Base-by-base conservation (phyloP, 441 rosid genomes). In the Eutrema salsugineum region DNA sequence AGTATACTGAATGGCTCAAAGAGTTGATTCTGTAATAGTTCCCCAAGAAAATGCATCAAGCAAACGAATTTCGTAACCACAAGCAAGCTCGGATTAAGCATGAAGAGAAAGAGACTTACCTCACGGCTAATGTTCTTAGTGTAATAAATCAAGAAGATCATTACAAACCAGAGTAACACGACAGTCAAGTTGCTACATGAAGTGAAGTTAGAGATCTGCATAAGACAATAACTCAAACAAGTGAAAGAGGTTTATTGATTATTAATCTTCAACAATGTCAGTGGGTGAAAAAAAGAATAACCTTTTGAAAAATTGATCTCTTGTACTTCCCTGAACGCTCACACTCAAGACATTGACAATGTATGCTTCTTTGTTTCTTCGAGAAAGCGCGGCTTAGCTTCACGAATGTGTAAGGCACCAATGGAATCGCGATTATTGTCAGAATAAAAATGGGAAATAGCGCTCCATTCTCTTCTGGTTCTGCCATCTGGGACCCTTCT, bases 1-100 rank as follows among this genome's bases (percentile, higher is more conserved):
- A 93, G 97, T 83, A 96, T 93, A 74, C 83, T 57, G 61, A 79
- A 91, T 57, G 99, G 99, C 46, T 96, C 98, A 80, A 96, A 96
- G 42, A 91, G 85, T 84, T 91, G 92, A 81, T 82, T 80, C 99
- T 95, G 83, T 22, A 47, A 54, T 39, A 68, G 50, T 11, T 6
- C 71, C 38, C 20, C 67, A 19, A 50, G 40, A 79, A 24, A 36
- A 49, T 1, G 84, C 82, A 50, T 86, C 35, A 61, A 57, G 53
- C 58, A 58, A 61, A 57, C 10, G 11, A 44, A 28, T 15, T 5
- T 15, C 55, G 38, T 35, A 61, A 16, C 49, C 20, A 42, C 17
- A 57, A 47, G 56, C 22, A 30, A 47, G 0, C 27, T 56, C 1
- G 2, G 24, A 17, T 8, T 40, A 64, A 10, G 33, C 30, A 40